Evolutionary conservation across 495 filamentous ascomycete species (phyloP), one percentile per base, ranked within the genome.

Genomic region (Xylaria scruposa): DNA sequence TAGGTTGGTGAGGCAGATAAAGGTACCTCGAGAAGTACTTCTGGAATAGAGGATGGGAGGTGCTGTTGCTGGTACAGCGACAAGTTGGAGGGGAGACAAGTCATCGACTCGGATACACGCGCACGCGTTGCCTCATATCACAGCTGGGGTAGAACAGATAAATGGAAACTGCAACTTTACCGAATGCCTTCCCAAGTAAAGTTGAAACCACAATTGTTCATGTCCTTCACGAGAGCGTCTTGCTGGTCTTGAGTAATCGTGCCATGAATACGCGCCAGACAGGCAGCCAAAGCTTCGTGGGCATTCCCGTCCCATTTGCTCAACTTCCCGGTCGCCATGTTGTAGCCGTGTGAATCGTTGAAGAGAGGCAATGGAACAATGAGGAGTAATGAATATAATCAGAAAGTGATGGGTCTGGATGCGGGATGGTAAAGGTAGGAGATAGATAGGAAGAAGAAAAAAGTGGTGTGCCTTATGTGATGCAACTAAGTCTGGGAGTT

Each of bases 171-270:
- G 42, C 17, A 40, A 51, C 78, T 78, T 47, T 79, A 83, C 82
- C 81, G 75, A 49, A 82, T 77, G 9, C 66, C 79, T 53, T 83
- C 80, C 73, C 77, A 78, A 0, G 79, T 76, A 21, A 77, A 80
- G 9, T 47, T 36, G 8, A 73, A 75, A 3, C 78, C 79, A n/a
- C 68, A 66, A 0, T 67, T 60, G 4, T 67, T 53, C 80, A 84
- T 78, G 24, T 66, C 70, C 7, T 47, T 73, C 8, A 78, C 40
- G 40, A 83, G 71, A 19, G 56, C 21, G 6, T 75, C 70, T 74
- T 80, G 75, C 31, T 74, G 51, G 24, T 78, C 72, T 3, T 36
- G 46, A n/a, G 21, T 59, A 24, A 59, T 9, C 3, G 38, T 56
- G 46, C 56, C 71, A 19, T 71, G 70, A 58, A 31, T 62, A 36